phyloP scores from a whole-genome alignment of 345 rosid species.

The Stellera chamaejasme region DNA sequence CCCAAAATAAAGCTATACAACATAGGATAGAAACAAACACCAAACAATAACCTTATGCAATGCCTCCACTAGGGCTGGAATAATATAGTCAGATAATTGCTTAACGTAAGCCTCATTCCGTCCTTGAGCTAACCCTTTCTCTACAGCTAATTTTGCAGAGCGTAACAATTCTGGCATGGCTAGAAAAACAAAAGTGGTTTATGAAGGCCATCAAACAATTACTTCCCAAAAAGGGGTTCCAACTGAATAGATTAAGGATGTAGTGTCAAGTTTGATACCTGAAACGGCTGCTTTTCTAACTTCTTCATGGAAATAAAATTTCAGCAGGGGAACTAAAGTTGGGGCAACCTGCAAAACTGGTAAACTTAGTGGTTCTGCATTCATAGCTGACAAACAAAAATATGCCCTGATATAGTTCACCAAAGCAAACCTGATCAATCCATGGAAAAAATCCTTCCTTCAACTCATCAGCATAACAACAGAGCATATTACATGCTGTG shows the following conservation, averaged over 20 bases:
- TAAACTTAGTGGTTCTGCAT: conserved; percentile 4
- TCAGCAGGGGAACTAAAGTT: conserved; percentile 88
- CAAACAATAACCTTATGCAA: conserved; percentile 64
- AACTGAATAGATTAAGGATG: neutral
- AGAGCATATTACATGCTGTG: conserved; percentile 97
- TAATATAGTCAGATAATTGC: conserved; percentile 86
- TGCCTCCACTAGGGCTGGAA: conserved; percentile 94
- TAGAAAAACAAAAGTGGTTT: conserved; percentile 14
- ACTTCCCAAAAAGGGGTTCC: neutral
- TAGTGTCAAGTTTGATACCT: conserved; percentile 37
- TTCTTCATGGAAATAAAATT: conserved; percentile 98
- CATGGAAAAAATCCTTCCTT: conserved; percentile 99
- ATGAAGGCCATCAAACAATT: neutral
- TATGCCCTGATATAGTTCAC: conserved; percentile 8
- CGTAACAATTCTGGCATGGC: conserved; percentile 98
- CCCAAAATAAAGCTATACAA: neutral
- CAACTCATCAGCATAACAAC: conserved; percentile 98
- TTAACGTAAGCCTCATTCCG: conserved; percentile 84
- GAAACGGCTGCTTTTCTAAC: conserved; percentile 99
- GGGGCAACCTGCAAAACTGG: conserved; percentile 72
- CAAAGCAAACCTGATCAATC: conserved; percentile 78
- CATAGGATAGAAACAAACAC: conserved; percentile 1
- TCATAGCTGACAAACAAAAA: conserved; percentile 1
- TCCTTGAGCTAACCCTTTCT: conserved; percentile 82
- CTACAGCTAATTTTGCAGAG: conserved; percentile 92